Evolutionary conservation across 2,329 filamentous ascomycete genomes (phyloP), one percentile per base, ranked within the genome.

Genomic region (Diaporthe velutina): DNA sequence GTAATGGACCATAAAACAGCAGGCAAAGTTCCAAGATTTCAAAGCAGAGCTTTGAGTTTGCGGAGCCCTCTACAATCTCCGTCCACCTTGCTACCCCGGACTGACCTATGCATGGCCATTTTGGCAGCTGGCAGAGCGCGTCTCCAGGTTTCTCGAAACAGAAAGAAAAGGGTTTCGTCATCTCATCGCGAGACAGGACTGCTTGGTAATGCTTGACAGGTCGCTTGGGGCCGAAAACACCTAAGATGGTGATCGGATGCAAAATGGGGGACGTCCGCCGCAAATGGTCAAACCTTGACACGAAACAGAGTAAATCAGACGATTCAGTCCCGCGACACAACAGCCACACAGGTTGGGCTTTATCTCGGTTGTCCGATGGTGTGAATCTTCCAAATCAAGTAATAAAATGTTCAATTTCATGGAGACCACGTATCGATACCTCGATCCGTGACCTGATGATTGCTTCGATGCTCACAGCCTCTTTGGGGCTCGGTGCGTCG

Each of bases 171-270:
- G 13, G 7, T 17, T 38, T 25, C 33, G 30, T 67, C 64, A 67
- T 67, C 64, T 67, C 13, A 50, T 67, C 12, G 22, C n/a, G 4
- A 52, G 45, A 10, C 2, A 7, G n/a, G 17, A 35, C 35, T 66
- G 42, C 61, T 66, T 66, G 60, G 60, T 66, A 66, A 66, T 50
- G 40, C 28, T 66, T 66, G 60, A 66, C 45, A 52, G 42, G 22
- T 52, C 30, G 22, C 3, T 25, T 25, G 45, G 13, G 30, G 30
- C 19, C 2, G 55, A 58, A 61, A 7, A 40, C 45, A 38, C 45
- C 45, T 30, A 67, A 17, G 64, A 52, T 5, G 61, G 42, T 35
- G 64, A 67, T 52, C 64, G 64, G 64, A 67, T 52, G 64, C 64
- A 67, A 38, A 8, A 33, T 52, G 64, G 42, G 64, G 64, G 45